These are phyloP conservation scores for Boletus vinaceobasis DNA, from an alignment of 768 basidiomycete species.

Conservation along the genomic window DNA sequence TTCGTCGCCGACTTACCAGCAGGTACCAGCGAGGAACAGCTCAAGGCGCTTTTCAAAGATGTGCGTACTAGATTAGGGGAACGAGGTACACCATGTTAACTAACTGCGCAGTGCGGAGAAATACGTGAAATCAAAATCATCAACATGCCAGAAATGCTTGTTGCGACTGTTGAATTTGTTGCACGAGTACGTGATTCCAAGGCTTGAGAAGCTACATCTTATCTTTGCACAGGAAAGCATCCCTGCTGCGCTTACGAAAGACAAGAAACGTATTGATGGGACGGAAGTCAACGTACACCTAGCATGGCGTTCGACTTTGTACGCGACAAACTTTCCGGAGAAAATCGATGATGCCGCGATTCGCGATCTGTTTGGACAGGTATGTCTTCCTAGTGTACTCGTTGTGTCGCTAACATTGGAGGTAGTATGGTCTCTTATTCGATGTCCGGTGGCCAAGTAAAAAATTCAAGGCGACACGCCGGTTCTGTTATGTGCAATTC, in stretches of 20 bases:
- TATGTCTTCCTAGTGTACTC: conserved; percentile 30
- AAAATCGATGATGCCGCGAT: conserved; percentile 73
- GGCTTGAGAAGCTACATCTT: neutral
- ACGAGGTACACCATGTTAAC: neutral
- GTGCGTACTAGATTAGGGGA: conserved; percentile 41
- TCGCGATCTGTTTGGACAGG: conserved; percentile 74
- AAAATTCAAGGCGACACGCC: conserved; percentile 85
- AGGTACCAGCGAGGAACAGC: conserved; percentile 57
- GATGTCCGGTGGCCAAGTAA: conserved; percentile 98
- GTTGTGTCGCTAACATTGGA: conserved; percentile 1
- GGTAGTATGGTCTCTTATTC: conserved; percentile 84
- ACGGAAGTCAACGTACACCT: conserved; percentile 82
- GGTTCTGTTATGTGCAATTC: conserved; percentile 95
- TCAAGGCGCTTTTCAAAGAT: conserved; percentile 80
- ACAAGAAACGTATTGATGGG: conserved; percentile 81
- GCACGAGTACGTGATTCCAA: conserved; percentile 38
- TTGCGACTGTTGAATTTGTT: conserved; percentile 89
- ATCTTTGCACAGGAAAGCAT: conserved; percentile 59
- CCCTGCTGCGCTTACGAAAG: conserved; percentile 86
- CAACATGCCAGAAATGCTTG: conserved; percentile 49
- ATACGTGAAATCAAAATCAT: conserved; percentile 85
- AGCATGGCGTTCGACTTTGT: conserved; percentile 92
- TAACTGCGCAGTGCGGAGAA: conserved; percentile 69
- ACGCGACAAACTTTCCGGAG: conserved; percentile 95
- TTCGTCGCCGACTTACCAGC: conserved; percentile 73